Percentiles rank a stretch among this genome's conserved stretches.
Evolutionary conservation across 441 rosid species (phyloP).

Genomic region (Arabidopsis lyrata): DNA sequence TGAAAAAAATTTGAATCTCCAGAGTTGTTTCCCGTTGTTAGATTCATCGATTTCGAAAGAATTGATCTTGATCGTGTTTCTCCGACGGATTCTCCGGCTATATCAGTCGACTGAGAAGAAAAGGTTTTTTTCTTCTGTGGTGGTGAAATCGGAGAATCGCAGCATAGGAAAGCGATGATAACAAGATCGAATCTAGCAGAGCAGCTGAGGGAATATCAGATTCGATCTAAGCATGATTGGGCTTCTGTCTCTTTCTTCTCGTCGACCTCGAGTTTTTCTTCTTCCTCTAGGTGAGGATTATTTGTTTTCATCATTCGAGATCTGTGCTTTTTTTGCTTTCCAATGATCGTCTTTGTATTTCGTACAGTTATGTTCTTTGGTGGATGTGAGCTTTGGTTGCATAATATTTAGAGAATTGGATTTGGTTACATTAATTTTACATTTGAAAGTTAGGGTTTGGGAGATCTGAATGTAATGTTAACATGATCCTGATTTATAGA

Average conservation of each 20-base stretch:
- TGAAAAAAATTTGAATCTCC: slow-evolving; percentile 12
- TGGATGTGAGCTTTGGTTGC: slow-evolving; percentile 19
- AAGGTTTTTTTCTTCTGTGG: not conserved
- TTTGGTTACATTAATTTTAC: slow-evolving; percentile 30
- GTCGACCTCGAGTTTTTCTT: slow-evolving; percentile 67
- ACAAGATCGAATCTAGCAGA: slow-evolving; percentile 96
- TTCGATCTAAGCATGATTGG: slow-evolving; percentile 96
- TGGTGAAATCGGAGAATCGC: slow-evolving; percentile 22
- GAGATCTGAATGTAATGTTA: not conserved
- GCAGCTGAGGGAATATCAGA: slow-evolving; percentile 96
- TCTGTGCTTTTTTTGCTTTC: not conserved
- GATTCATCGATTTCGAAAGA: slow-evolving; percentile 22
- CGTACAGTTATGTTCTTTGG: not conserved
- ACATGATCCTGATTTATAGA: not conserved
- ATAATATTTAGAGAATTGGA: slow-evolving; percentile 20
- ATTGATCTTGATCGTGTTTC: slow-evolving; percentile 37
- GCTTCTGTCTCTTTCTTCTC: slow-evolving; percentile 92
- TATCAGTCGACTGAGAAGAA: slow-evolving; percentile 33
- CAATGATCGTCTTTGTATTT: not conserved
- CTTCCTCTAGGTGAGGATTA: slow-evolving; percentile 68
- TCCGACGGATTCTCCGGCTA: slow-evolving; percentile 39
- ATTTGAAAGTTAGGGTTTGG: slow-evolving; percentile 23
- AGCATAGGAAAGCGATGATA: slow-evolving; percentile 64
- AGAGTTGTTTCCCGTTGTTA: slow-evolving; percentile 6
- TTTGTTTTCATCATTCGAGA: too few species aligned